Base-by-base conservation (phyloP, 2,329 filamentous ascomycete species). In the Colletotrichum falcatum region DNA sequence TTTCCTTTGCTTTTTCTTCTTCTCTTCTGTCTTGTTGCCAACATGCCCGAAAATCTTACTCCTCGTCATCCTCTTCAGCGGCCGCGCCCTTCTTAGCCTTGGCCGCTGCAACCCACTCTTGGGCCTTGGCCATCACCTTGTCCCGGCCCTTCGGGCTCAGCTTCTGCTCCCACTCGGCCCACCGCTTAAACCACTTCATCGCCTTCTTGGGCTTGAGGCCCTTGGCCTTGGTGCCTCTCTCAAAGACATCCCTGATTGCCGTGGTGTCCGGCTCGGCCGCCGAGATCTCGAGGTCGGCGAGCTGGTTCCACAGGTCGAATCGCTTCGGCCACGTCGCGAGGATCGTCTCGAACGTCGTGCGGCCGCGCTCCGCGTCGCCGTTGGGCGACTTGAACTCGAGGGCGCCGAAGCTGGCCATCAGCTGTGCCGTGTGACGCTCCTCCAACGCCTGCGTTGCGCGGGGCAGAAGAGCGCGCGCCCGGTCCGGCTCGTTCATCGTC, bases 311-410 rank as follows among this genome's bases (percentile, higher is more conserved):
- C 61, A 98, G 85, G 79, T 98, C 94, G 70, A 94, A 90, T 79
- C 94, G 93, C 85, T 97, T 97, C 55, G 94, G 94, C 84, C 92
- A 97, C 5, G 92, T 91, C 44, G 90, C 88, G 9, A 99, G 86
- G 11, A 99, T 86, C 48, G 92, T 92, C 81, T 98, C 95, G 76
- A 98, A 98, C 78, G 98, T 91, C 33, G 97, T 99, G 23, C 97
- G 92, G 12, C 96, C 96, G 69, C 94, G 93, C 83, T 99, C 97
- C 3, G 94, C 85, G 76, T 97, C 93, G 65, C 95, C 95, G 76
- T 92, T 89, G 9, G 89, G 81, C 14, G 93, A 95, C 74, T 91
- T 92, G 87, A 97, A 99, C 81, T 99, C 96, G 28, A 99, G 88
- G 23, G 93, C 92, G 0, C 93, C 96, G 79, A 99, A 98, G 75